Evolutionary conservation across 2,329 filamentous ascomycete species (phyloP).

Genomic region (Coleophoma cylindrospora): DNA sequence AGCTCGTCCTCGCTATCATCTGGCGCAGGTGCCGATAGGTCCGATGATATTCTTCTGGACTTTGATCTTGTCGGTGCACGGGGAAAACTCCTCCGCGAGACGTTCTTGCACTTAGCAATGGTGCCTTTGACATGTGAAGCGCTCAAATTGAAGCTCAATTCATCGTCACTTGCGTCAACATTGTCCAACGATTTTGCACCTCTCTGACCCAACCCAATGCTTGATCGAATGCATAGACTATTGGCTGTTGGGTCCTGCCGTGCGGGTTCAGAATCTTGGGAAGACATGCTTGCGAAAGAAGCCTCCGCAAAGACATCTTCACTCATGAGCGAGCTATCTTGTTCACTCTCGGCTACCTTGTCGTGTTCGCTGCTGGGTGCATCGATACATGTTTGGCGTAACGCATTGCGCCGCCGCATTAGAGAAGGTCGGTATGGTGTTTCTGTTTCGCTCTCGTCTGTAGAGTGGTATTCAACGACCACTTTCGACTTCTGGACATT

Average conservation of each 20-base stretch:
- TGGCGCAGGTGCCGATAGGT: background rate
- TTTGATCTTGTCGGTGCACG: no score
- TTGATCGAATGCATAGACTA: background rate
- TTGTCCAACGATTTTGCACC: no score
- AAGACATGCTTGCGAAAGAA: background rate
- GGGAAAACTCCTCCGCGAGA: no score
- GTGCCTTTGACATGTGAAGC: slow-evolving; percentile 4
- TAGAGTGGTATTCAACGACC: slow-evolving; percentile 10
- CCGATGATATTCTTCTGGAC: no score
- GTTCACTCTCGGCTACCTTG: no score
- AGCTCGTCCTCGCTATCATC: slow-evolving; percentile 26
- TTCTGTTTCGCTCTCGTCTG: slow-evolving; percentile 11
- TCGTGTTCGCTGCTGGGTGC: no score
- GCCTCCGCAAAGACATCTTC: background rate
- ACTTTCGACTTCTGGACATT: slow-evolving; percentile 16
- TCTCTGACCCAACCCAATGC: slow-evolving; percentile 11
- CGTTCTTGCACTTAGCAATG: no score
- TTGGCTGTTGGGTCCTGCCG: background rate
- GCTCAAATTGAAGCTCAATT: slow-evolving; percentile 18
- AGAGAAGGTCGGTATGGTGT: slow-evolving; percentile 14
- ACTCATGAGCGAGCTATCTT: background rate
- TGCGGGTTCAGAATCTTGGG: background rate
- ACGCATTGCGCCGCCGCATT: slow-evolving; percentile 3
- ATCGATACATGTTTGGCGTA: no score
- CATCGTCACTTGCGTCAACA: slow-evolving; percentile 23